Evolutionary conservation across 1,284 basidiomycete genomes (phyloP).

Genomic region (Puccinia polysora): DNA sequence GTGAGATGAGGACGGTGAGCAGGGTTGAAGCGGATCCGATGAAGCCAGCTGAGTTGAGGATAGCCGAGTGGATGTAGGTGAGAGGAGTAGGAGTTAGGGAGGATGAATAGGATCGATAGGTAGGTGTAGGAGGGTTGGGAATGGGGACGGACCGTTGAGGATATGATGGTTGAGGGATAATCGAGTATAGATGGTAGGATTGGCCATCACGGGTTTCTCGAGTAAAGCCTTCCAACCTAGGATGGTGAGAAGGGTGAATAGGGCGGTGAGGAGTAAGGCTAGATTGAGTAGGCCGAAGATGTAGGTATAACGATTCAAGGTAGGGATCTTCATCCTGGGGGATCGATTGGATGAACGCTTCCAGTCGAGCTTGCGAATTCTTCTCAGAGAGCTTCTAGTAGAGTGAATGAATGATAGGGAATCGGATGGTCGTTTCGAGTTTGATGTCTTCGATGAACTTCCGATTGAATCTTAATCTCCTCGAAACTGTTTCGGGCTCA

Average conservation of each 20-base stretch:
- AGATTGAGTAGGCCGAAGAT: conserved; percentile 39
- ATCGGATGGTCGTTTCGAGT: no score
- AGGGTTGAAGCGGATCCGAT: conserved; percentile 16
- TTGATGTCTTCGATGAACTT: no score
- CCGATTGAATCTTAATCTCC: no score
- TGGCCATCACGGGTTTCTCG: not conserved
- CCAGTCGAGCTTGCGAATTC: no score
- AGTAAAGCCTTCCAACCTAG: conserved; percentile 20
- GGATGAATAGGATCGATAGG: no score
- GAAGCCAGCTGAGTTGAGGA: conserved; percentile 26
- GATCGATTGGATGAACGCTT: no score
- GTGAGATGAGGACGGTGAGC: conserved; percentile 15
- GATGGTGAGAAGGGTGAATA: conserved; percentile 22
- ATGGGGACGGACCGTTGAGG: conserved; percentile 22
- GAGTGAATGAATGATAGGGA: no score
- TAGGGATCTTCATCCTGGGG: conserved; percentile 22
- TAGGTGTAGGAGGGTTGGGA: not conserved
- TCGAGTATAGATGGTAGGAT: conserved; percentile 22
- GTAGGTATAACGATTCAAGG: conserved; percentile 38
- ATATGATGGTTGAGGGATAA: conserved; percentile 12
- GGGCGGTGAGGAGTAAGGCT: conserved; percentile 17
- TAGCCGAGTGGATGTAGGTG: no score
- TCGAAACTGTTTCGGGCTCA: no score
- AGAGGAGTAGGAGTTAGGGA: no score
- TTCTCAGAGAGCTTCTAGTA: no score